These are phyloP conservation scores for Barnettozyma vustinii DNA, from an alignment of 805 yeast species.

Conservation along the genomic window DNA sequence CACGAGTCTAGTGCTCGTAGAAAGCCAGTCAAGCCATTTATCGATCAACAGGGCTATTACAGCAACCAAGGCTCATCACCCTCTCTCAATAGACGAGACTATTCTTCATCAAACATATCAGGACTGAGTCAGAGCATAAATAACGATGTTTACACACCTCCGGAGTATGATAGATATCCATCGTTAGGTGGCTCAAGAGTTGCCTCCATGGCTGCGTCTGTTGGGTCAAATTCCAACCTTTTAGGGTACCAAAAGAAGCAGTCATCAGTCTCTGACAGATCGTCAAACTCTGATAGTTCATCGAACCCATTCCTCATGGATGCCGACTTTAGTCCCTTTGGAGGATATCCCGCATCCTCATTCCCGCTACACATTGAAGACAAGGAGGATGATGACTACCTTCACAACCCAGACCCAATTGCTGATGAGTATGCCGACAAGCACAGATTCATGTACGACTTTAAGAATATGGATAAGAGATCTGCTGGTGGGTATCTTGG, in stretches of 20 bases:
- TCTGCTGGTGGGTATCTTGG: conserved; percentile 62
- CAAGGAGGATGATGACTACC: conserved; percentile 89
- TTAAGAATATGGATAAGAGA: conserved; percentile 59
- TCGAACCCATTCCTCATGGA: conserved; percentile 42
- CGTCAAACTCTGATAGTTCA: conserved; percentile 20
- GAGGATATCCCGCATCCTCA: conserved; percentile 91
- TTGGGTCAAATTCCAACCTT: conserved; percentile 28
- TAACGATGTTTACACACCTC: conserved; percentile 35
- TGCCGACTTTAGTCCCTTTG: conserved; percentile 83
- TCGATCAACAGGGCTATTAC: conserved; percentile 38
- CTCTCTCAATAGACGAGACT: conserved; percentile 23
- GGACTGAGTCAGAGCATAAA: conserved; percentile 12
- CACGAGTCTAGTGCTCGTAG: conserved; percentile 15
- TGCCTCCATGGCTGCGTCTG: conserved; percentile 42
- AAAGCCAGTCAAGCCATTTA: conserved; percentile 29
- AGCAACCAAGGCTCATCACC: conserved; percentile 36
- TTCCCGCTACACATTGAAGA: conserved; percentile 91
- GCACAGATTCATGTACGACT: conserved; percentile 56
- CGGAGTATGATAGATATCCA: conserved; percentile 67
- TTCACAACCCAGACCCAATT: conserved; percentile 95
- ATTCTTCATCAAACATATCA: conserved; percentile 23
- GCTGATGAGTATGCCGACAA: conserved; percentile 83
- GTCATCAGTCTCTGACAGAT: conserved; percentile 13
- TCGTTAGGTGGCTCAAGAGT: conserved; percentile 51
- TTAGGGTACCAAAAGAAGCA: conserved; percentile 12